Conservation (phyloP, 2,329 filamentous ascomycete species). For the Lasiodiplodia sp. region DNA sequence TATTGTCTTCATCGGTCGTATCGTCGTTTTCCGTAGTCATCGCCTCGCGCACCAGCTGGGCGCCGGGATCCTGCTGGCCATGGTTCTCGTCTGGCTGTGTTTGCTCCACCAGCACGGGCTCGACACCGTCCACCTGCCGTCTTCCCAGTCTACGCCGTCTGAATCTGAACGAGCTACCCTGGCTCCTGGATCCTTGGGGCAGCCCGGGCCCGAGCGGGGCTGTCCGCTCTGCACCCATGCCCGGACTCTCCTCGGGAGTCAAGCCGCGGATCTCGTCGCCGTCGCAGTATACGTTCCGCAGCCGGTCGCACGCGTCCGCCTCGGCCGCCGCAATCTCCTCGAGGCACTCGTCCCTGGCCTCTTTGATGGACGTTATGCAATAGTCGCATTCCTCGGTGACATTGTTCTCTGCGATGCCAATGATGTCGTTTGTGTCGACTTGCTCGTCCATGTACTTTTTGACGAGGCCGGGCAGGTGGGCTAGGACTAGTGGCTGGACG, state of each 20-base stretch:
- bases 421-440: neutral
- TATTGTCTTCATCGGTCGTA: constrained; percentile 4
- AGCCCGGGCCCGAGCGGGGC: neutral
- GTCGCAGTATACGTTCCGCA: neutral
- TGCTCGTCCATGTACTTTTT: neutral
- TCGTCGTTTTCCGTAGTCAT: neutral
- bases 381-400: neutral
- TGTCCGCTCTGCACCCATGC: neutral
- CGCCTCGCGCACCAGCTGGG: neutral
- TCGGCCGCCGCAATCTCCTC: neutral
- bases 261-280: neutral
- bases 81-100: neutral
- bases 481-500: neutral
- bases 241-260: neutral
- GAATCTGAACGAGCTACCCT: constrained; percentile 1
- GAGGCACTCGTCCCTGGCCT: constrained; percentile 8
- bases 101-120: constrained; percentile 4
- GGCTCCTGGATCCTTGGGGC: neutral
- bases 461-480: neutral
- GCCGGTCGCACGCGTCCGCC: neutral
- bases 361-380: neutral
- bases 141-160: neutral
- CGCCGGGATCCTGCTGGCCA: neutral
- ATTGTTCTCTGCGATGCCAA: neutral
- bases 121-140: neutral